A percentile compares a stretch with the other conserved stretches of the same genome.
Conservation (phyloP, 75 land plant genomes). For the Cryptomeria japonica region DNA sequence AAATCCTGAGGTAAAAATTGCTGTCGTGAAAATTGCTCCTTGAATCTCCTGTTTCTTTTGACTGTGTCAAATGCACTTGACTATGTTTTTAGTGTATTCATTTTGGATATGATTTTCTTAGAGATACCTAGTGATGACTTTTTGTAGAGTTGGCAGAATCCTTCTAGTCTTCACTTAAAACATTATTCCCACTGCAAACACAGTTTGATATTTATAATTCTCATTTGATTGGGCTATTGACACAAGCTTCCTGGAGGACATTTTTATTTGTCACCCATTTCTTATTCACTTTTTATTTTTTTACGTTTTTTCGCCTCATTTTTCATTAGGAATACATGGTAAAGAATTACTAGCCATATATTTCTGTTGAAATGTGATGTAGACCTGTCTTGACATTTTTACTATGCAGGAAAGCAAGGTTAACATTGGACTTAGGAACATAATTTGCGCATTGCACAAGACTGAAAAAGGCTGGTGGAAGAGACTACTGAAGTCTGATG, state of each 20-base stretch:
- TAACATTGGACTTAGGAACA: slow-evolving; percentile 59
- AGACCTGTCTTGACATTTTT: background rate
- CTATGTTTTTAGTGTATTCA: background rate
- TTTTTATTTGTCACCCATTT: background rate
- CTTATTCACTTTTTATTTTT: background rate
- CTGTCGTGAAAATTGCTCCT: background rate
- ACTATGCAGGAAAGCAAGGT: slow-evolving; percentile 60
- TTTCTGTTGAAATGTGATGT: slow-evolving; percentile 5
- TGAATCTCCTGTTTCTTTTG: background rate
- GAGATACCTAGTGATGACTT: background rate
- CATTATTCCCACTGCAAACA: background rate
- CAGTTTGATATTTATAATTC: background rate
- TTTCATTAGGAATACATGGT: background rate
- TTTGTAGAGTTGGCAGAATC: background rate
- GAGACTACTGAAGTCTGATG: slow-evolving; percentile 68
- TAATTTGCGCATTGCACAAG: slow-evolving; percentile 61
- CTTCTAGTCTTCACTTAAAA: background rate
- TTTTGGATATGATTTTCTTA: background rate
- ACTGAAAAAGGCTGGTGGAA: slow-evolving; percentile 75
- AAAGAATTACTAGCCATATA: slow-evolving; percentile 1
- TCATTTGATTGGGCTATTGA: background rate
- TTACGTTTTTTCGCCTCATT: background rate
- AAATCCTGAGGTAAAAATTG: slow-evolving; percentile 50
- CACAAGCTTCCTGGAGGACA: background rate
- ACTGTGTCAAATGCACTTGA: background rate